A percentile compares a stretch with the other conserved stretches of the same genome.
These are phyloP conservation scores for Mucor mucedo DNA, from an alignment of 371 early-diverging fungal genomes.

Conservation along the genomic window DNA sequence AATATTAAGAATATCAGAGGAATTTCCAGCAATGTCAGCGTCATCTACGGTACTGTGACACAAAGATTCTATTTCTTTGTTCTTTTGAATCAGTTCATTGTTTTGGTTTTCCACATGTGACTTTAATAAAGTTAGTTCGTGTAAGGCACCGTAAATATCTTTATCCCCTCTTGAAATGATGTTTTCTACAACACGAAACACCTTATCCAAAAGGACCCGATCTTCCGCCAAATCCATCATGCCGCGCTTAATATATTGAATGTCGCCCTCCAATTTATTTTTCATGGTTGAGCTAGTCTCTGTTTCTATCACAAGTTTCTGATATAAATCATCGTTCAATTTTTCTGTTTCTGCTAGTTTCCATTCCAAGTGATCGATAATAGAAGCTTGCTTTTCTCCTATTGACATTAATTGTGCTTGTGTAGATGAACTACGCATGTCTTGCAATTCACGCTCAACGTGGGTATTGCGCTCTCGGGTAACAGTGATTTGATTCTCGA, in stretches of 20 bases:
- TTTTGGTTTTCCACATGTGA: constrained; percentile 1
- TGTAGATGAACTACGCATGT: not conserved
- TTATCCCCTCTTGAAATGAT: not conserved
- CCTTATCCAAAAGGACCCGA: not conserved
- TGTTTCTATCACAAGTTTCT: not conserved
- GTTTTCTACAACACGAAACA: not conserved
- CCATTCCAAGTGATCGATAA: constrained; percentile 5
- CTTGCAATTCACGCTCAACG: constrained; percentile 18
- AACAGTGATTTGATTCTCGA: constrained; percentile 25
- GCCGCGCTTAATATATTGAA: not conserved
- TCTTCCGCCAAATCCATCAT: not conserved
- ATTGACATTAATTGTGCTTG: not conserved
- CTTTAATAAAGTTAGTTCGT: not conserved
- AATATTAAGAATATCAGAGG: not conserved
- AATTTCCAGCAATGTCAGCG: not conserved
- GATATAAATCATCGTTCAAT: not conserved
- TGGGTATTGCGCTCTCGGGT: constrained; percentile 18
- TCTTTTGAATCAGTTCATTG: not conserved
- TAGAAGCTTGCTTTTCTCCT: not conserved
- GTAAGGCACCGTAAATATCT: not conserved
- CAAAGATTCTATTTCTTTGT: not conserved
- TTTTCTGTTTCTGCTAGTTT: not conserved
- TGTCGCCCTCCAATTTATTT: not conserved
- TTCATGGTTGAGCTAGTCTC: not conserved
- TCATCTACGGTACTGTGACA: not conserved